Conservation (phyloP, 768 basidiomycete genomes). For the Crepidotus variabilis region DNA sequence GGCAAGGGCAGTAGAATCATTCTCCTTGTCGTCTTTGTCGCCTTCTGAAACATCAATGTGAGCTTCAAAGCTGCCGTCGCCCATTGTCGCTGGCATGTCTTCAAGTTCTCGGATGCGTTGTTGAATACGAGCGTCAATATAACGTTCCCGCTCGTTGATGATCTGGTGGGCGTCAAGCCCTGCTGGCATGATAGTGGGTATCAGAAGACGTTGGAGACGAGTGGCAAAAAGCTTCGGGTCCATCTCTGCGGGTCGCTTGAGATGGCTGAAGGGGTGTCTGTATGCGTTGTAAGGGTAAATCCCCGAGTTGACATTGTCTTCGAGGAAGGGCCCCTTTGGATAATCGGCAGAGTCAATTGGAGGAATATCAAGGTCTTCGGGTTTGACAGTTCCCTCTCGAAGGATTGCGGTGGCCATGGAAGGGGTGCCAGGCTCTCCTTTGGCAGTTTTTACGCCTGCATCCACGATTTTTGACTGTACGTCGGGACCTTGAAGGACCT, state of each 20-base stretch:
- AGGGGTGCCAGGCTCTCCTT: conserved; percentile 38
- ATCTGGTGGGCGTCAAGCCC: conserved; percentile 93
- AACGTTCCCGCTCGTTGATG: conserved; percentile 88
- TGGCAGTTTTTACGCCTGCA: conserved; percentile 70
- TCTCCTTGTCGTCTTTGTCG: conserved; percentile 41
- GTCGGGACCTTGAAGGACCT: conserved; percentile 57
- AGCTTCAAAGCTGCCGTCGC: conserved; percentile 64
- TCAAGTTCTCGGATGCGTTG: conserved; percentile 90
- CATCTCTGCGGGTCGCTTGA: conserved; percentile 59
- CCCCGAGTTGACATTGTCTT: conserved; percentile 74
- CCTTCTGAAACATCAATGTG: conserved; percentile 34
- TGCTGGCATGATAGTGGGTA: conserved; percentile 86
- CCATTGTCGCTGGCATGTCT: conserved; percentile 72
- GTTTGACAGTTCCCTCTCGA: conserved; percentile 44
- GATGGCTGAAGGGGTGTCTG: conserved; percentile 77
- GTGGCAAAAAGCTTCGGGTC: conserved; percentile 65
- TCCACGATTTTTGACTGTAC: conserved; percentile 64
- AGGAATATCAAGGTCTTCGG: conserved; percentile 47
- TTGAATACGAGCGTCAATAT: conserved; percentile 82
- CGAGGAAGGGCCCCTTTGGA: conserved; percentile 72
- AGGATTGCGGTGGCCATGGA: conserved; percentile 21
- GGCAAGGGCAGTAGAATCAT: conserved; percentile 19
- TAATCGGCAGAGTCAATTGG: conserved; percentile 53
- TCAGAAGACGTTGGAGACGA: conserved; percentile 72
- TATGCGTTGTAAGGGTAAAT: conserved; percentile 94